Evolutionary conservation across 208 protist species (phyloP), one percentile per base, ranked within the genome.

Genomic region (Leishmania braziliensis): DNA sequence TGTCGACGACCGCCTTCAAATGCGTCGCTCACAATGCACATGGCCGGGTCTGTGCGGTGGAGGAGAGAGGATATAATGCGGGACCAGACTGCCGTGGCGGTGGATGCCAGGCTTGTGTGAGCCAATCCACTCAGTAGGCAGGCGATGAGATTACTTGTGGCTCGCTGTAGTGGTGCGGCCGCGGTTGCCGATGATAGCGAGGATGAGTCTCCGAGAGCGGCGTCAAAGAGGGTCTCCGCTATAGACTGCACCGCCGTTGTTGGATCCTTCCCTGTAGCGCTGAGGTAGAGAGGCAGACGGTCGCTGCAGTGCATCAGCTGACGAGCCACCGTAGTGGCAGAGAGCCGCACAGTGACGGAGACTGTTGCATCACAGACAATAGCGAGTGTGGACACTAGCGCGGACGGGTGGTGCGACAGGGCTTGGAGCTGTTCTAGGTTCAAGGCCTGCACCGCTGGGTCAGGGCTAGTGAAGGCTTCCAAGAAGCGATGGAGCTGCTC

Each of bases 401-500:
- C 85, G 12, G 79, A 65, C 6, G 77, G 70, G 51, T 84, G 63
- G 50, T 83, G 36, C n/a, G 77, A 75, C 29, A 92, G 79, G 18
- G 62, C 72, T 4, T 86, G 72, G 29, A 90, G 43, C 71, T 87
- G 79, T n/a, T 75, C 74, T 23, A 89, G 74, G 56, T 90, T 88
- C 26, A 51, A 81, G 29, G 63, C 58, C 66, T 90, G 89, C 26
- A 86, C 82, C 16, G 69, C 54, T 0, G 84, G 78, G 66, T 90
- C 83, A 54, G 81, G 79, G 39, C 73, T 86, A 6, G 83, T 86
- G 63, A 92, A 81, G 75, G 84, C 75, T 1, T 56, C 66, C 63
- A 92, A 79, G 63, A 92, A 86, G 50, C 60, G 73, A 8, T 84
- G 66, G 23, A 90, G 80, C 43, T 83, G 65, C 36, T 84, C 76